Percentiles rank a stretch among this genome's conserved stretches.
These are phyloP conservation scores for Flaveria ramosissima DNA, from an alignment of 129 eudicot species.

Conservation along the genomic window DNA sequence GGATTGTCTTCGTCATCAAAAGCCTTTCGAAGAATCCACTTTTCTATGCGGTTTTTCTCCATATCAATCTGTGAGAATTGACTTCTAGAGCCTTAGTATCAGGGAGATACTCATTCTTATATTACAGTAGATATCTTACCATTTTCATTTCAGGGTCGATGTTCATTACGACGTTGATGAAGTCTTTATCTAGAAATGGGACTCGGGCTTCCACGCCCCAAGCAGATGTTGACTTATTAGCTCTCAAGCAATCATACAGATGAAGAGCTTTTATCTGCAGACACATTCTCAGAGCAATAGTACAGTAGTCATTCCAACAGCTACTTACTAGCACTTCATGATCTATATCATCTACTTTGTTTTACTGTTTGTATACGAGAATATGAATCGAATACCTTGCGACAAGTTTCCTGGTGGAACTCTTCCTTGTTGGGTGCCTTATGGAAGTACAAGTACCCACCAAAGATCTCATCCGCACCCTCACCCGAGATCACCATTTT, in stretches of 20 bases:
- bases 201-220: conserved; percentile 88
- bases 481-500: conserved; percentile 82
- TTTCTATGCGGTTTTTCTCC: conserved; percentile 46
- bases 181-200: conserved; percentile 73
- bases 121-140: conserved; percentile 33
- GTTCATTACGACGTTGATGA: conserved; percentile 41
- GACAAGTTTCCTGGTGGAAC: conserved; percentile 44
- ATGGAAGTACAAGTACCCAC: conserved; percentile 75
- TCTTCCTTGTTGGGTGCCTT: conserved; percentile 75
- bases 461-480: conserved; percentile 80
- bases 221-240: conserved; percentile 74
- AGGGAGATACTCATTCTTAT: neutral
- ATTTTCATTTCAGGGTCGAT: conserved; percentile 45
- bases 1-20: conserved; percentile 59
- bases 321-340: too few relatives aligned
- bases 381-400: conserved; percentile 33
- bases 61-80: conserved; percentile 33
- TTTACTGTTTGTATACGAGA: neutral
- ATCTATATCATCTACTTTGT: neutral
- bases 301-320: too few relatives aligned
- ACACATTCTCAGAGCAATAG: neutral
- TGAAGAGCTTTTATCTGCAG: conserved; percentile 37
- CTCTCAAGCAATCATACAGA: conserved; percentile 72
- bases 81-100: neutral
- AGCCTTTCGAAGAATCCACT: conserved; percentile 54